Evolutionary conservation across 2,329 filamentous ascomycete genomes (phyloP).

Genomic region (Chaetomium sp.): DNA sequence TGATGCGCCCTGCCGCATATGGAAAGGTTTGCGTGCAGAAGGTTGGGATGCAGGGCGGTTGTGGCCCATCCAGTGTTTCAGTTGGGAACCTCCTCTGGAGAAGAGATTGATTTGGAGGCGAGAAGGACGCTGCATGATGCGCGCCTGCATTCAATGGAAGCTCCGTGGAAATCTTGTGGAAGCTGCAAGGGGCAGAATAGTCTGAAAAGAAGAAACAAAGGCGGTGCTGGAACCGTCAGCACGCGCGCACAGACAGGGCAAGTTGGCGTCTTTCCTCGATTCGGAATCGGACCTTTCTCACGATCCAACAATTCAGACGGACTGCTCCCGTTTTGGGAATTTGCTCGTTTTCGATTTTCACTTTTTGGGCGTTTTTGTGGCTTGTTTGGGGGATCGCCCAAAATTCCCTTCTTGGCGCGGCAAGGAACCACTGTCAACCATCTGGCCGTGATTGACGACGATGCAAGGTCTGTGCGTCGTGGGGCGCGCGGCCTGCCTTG

Average conservation of each 20-base stretch:
- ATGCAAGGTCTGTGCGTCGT: conserved; percentile 1
- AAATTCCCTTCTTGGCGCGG: conserved; percentile 28
- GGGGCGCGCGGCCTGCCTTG: not conserved
- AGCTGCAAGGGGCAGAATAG: conserved; percentile 2
- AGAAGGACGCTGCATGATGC: conserved; percentile 16
- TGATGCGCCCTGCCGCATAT: conserved; percentile 20
- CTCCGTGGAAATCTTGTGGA: conserved; percentile 12
- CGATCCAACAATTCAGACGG: conserved; percentile 21
- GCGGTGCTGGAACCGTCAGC: not conserved
- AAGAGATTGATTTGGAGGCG: conserved; percentile 11
- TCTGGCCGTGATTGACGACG: not conserved
- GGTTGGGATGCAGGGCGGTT: conserved; percentile 7
- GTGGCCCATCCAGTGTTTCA: conserved; percentile 15
- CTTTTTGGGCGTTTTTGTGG: conserved; percentile 22
- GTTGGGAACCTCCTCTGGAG: not conserved
- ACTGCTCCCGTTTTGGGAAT: conserved; percentile 25
- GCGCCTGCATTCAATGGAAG: conserved; percentile 9
- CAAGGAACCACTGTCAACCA: conserved; percentile 15
- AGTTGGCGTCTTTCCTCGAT: conserved; percentile 2
- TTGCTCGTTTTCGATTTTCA: conserved; percentile 15
- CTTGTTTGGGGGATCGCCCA: conserved; percentile 29
- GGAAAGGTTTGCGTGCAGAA: conserved; percentile 19
- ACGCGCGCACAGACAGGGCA: conserved; percentile 16
- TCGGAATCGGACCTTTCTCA: conserved; percentile 13
- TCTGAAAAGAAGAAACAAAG: not conserved